phyloP scores from a whole-genome alignment of 176 grass and related monocot species.

The Aegilops bicornis region DNA sequence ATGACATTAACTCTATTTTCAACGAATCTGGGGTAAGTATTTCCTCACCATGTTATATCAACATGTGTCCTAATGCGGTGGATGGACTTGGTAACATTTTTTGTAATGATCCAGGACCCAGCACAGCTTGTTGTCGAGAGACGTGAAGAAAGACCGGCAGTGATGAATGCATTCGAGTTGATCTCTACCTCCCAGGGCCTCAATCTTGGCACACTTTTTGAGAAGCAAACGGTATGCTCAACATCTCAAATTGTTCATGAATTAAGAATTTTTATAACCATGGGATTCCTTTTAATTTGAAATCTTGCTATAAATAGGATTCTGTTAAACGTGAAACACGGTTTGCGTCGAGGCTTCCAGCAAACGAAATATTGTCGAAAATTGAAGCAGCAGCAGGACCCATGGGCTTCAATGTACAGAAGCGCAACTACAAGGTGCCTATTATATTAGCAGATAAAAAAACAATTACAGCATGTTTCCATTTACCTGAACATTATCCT shows the following conservation, averaged over 20 bases:
- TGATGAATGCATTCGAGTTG: conserved; percentile 96
- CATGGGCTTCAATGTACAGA: conserved; percentile 87
- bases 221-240: conserved; percentile 76
- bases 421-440: conserved; percentile 90
- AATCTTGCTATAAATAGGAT: conserved; percentile 33
- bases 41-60: background rate
- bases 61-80: background rate
- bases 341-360: conserved; percentile 90
- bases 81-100: conserved; percentile 24
- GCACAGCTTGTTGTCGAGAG: conserved; percentile 89
- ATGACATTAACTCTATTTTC: conserved; percentile 85
- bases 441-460: background rate
- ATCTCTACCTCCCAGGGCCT: conserved; percentile 97
- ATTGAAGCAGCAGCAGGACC: conserved; percentile 85
- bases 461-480: background rate
- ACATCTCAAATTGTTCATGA: background rate
- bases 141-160: conserved; percentile 61
- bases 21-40: conserved; percentile 60
- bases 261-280: background rate
- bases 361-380: conserved; percentile 89
- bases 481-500: background rate
- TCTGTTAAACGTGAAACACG: conserved; percentile 85
- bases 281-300: background rate
- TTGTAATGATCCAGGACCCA: conserved; percentile 45
- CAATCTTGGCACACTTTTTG: conserved; percentile 90